Base-by-base conservation (phyloP, 306 rosid genomes). In the Dalbergia cultrata region DNA sequence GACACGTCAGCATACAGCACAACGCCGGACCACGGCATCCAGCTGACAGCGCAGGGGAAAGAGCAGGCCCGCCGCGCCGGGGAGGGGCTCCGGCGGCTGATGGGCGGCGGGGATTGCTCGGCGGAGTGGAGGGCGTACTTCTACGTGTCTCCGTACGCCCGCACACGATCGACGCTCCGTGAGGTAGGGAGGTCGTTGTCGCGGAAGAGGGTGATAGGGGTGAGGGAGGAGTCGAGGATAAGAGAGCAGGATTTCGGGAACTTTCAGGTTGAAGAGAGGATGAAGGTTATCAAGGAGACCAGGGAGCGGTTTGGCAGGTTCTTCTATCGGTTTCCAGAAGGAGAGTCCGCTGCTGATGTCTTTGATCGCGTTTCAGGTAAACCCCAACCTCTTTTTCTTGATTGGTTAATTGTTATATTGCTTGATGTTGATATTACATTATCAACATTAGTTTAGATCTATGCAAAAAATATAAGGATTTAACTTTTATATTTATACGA, bases 301-400 rank as follows among this genome's bases (percentile, higher is more conserved):
- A 83, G 97, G 12, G 86, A 87, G 69, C 80, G 87, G 1, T 95
- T 91, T 14, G 97, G 97, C 0, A 85, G 97, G 5, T 95, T 95
- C 81, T 95, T 90, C 84, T 95, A 95, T 62, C 93, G 97, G 0
- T 95, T 95, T 21, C 99, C 99, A 0, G 97, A 95, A 73, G 99
- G 99, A 13, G 99, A 95, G 53, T 95, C 99, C 35, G 99, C 99
- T 35, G 97, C 97, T 39, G 97, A 94, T 53, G 93, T 92, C 35
- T 94, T 75, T 73, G 97, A 94, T 78, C 98, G 97, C 70, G 85
- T 94, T 77, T 90, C 97, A 6, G 86, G 98, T 94, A 86, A 18
- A 72, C 33, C 7, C 5, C 9, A 16, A 5, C 14, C 7, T n/a
- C 3, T 18, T 13, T 3, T 19, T 49, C 16, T 57, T 34, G 8